Evolutionary conservation across 2,329 filamentous ascomycete species (phyloP).

Genomic region (Penicillium freii): DNA sequence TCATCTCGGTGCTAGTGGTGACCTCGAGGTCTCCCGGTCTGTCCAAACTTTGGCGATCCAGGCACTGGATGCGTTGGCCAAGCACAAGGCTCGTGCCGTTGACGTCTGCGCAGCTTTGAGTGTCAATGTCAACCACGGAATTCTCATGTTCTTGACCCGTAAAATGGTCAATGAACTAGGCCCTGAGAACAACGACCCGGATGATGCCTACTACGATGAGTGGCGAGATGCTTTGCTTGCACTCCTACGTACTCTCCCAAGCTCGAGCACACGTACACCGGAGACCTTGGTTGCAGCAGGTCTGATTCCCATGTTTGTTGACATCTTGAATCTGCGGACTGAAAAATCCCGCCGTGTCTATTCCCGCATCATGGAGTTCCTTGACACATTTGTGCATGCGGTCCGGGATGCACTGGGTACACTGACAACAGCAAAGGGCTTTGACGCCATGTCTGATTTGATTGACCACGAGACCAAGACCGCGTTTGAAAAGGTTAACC

Average conservation of each 20-base stretch:
- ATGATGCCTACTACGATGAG: conserved; percentile 70
- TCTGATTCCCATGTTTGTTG: conserved; percentile 83
- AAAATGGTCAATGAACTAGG: conserved; percentile 85
- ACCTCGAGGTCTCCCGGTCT: conserved; percentile 66
- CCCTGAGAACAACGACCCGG: conserved; percentile 55
- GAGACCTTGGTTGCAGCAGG: conserved; percentile 85
- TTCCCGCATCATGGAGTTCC: conserved; percentile 77
- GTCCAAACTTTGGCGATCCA: conserved; percentile 80
- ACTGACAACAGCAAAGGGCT: conserved; percentile 76
- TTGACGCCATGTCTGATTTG: conserved; percentile 87
- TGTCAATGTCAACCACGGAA: conserved; percentile 92
- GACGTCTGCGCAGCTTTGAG: conserved; percentile 91
- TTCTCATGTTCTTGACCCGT: conserved; percentile 86
- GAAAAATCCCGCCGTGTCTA: conserved; percentile 78
- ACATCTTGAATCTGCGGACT: conserved; percentile 81
- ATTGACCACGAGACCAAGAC: conserved; percentile 74
- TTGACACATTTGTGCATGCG: conserved; percentile 83
- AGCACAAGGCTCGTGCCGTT: conserved; percentile 69
- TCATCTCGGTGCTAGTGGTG: conserved; percentile 72
- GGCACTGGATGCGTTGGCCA: conserved; percentile 80
- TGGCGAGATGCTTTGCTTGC: conserved; percentile 90
- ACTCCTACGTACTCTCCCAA: conserved; percentile 77
- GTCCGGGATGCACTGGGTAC: conserved; percentile 81
- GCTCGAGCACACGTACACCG: conserved; percentile 67
- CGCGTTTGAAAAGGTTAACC: conserved; percentile 64